Conservation (phyloP, 768 basidiomycete genomes). For the Myochromella boudieri region DNA sequence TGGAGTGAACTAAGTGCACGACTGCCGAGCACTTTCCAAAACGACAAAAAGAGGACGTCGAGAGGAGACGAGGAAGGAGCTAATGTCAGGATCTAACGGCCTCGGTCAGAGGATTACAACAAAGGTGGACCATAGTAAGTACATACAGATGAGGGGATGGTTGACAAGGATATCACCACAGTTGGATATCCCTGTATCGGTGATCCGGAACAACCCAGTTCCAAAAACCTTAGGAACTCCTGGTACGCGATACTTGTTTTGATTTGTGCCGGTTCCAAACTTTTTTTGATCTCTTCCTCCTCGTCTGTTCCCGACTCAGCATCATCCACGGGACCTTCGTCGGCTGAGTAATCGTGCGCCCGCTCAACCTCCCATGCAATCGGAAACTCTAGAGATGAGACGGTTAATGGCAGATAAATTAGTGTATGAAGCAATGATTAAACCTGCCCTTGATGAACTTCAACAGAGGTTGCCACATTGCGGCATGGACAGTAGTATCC, state of each 20-base stretch:
- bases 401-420: neutral
- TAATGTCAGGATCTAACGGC: constrained; percentile 28
- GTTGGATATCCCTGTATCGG: constrained; percentile 81
- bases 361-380: constrained; percentile 61
- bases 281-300: constrained; percentile 23
- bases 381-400: constrained; percentile 49
- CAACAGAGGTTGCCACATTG: constrained; percentile 72
- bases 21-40: constrained; percentile 82
- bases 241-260: constrained; percentile 54
- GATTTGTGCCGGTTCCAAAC: constrained; percentile 2
- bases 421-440: neutral
- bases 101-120: constrained; percentile 2
- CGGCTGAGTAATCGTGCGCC: constrained; percentile 27
- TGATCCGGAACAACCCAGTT: constrained; percentile 75
- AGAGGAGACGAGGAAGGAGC: constrained; percentile 28
- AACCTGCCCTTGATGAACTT: constrained; percentile 68
- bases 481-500: constrained; percentile 63
- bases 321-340: constrained; percentile 24
- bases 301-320: constrained; percentile 34
- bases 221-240: constrained; percentile 79
- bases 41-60: constrained; percentile 61
- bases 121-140: neutral
- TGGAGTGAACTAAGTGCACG: constrained; percentile 62
- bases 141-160: constrained; percentile 68
- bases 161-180: constrained; percentile 78